These are phyloP conservation scores for Paramecium octaurelia DNA, from an alignment of 73 alveolate species.

Conservation along the genomic window DNA sequence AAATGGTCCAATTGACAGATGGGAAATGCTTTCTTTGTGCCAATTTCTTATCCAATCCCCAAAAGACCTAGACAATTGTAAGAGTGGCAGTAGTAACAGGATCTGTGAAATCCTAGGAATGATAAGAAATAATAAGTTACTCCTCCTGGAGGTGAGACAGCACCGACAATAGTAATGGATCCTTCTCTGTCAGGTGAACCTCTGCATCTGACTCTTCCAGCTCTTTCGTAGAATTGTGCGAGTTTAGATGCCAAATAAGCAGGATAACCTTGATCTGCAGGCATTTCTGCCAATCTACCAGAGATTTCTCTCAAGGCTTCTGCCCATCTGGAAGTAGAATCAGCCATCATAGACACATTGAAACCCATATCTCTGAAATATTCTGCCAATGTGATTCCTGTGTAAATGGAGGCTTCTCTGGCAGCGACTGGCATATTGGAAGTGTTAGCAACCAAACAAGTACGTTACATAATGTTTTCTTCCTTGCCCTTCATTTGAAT, in stretches of 20 bases:
- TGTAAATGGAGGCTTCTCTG: slow-evolving; percentile 97
- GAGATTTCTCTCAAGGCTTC: slow-evolving; percentile 99
- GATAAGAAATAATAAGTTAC: neutral
- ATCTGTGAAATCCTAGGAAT: slow-evolving; percentile 92
- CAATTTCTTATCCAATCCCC: slow-evolving; percentile 98
- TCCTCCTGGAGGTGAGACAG: slow-evolving; percentile 98
- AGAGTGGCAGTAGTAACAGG: slow-evolving; percentile 99
- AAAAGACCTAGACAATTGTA: slow-evolving; percentile 96
- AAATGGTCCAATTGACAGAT: slow-evolving; percentile 96
- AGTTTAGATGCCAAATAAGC: slow-evolving; percentile 96
- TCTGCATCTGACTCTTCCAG: slow-evolving; percentile 97
- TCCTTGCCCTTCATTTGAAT: slow-evolving; percentile 84
- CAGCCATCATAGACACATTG: slow-evolving; percentile 99
- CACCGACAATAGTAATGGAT: slow-evolving; percentile 82
- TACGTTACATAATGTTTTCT: slow-evolving; percentile 96
- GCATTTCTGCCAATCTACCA: slow-evolving; percentile 99
- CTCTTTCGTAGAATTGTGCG: slow-evolving; percentile 99
- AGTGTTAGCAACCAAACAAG: slow-evolving; percentile 98
- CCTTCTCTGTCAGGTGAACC: slow-evolving; percentile 99
- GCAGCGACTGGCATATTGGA: slow-evolving; percentile 99
- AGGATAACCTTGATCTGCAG: slow-evolving; percentile 99
- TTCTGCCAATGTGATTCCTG: slow-evolving; percentile 99
- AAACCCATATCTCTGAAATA: slow-evolving; percentile 99
- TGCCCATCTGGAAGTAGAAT: slow-evolving; percentile 99
- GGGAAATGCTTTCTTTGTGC: slow-evolving; percentile 99